Evolutionary conservation across 2,329 filamentous ascomycete species (phyloP).

Genomic region (Reticulascus tulasneorum): DNA sequence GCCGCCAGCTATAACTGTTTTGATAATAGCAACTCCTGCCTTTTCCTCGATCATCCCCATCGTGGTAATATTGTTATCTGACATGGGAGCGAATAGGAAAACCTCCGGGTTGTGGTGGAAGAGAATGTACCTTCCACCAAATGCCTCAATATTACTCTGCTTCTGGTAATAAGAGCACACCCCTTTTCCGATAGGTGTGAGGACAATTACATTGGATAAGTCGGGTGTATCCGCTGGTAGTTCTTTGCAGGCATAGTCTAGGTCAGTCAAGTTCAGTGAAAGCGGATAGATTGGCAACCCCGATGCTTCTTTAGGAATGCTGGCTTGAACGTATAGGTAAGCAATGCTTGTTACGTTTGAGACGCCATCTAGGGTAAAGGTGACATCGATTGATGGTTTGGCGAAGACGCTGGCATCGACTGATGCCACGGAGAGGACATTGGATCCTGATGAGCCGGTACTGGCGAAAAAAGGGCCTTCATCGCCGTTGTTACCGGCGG

Average conservation of each 20-base stretch:
- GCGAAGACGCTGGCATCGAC: slow-evolving; percentile 5
- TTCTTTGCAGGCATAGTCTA: slow-evolving; percentile 31
- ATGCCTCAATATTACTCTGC: slow-evolving; percentile 19
- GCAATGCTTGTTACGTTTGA: slow-evolving; percentile 1
- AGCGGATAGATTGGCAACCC: slow-evolving; percentile 20
- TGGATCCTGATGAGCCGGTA: not conserved
- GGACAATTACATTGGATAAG: slow-evolving; percentile 33
- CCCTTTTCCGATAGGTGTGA: slow-evolving; percentile 35
- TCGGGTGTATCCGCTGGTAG: slow-evolving; percentile 32
- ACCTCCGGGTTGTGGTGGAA: slow-evolving; percentile 32
- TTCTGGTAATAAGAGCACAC: slow-evolving; percentile 29
- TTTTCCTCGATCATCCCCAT: slow-evolving; percentile 13
- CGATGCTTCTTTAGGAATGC: not conserved
- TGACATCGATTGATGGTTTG: not conserved
- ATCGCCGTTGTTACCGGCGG: slow-evolving; percentile 1
- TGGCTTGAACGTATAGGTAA: not conserved
- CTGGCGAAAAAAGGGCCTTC: slow-evolving; percentile 2
- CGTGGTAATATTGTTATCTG: slow-evolving; percentile 1
- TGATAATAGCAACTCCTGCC: slow-evolving; percentile 15
- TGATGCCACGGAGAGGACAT: slow-evolving; percentile 1
- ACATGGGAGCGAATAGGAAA: slow-evolving; percentile 8
- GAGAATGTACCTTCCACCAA: slow-evolving; percentile 35
- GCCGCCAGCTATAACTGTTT: slow-evolving; percentile 12
- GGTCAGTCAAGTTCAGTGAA: slow-evolving; percentile 12
- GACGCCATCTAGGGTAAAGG: not conserved